phyloP scores from a whole-genome alignment of 306 rosid genomes.

The Ziziphus jujuba region DNA sequence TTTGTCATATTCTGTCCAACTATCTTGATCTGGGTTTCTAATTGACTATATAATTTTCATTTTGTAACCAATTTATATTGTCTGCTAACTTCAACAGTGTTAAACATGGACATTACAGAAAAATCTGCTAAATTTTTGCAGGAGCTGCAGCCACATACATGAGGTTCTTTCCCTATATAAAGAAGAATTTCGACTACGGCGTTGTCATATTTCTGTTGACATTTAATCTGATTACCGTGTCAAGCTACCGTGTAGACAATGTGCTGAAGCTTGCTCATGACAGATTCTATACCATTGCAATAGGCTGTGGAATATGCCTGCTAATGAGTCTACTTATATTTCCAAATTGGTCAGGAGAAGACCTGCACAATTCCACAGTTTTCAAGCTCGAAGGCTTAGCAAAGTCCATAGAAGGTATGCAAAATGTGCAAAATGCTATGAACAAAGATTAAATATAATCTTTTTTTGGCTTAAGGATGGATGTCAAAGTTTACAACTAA shows the following conservation, averaged over 20 bases:
- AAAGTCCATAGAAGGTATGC: constrained; percentile 77
- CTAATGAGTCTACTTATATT: constrained; percentile 73
- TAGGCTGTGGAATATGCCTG: constrained; percentile 87
- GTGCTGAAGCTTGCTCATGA: constrained; percentile 76
- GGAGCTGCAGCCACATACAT: constrained; percentile 79
- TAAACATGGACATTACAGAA: not conserved
- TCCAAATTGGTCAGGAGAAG: constrained; percentile 97
- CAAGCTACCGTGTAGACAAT: constrained; percentile 64
- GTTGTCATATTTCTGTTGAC: constrained; percentile 88
- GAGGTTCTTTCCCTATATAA: constrained; percentile 89
- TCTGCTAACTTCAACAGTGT: not conserved
- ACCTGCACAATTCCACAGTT: constrained; percentile 70
- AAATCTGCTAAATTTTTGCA: constrained; percentile 28
- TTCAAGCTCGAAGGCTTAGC: constrained; percentile 91
- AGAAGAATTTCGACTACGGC: constrained; percentile 89
- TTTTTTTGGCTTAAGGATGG: not conserved
- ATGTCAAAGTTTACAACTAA: not conserved
- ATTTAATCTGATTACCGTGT: constrained; percentile 75
- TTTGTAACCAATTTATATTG: not conserved
- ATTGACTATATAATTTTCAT: not conserved
- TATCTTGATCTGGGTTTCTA: too few species aligned
- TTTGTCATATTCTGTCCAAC: too few species aligned
- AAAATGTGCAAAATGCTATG: not conserved
- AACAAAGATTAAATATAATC: too few species aligned
- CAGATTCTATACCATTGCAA: constrained; percentile 72